Percentiles rank a stretch among this genome's conserved stretches.
Evolutionary conservation across 1,284 basidiomycete genomes (phyloP).

Genomic region (Laetiporus sulphureus): DNA sequence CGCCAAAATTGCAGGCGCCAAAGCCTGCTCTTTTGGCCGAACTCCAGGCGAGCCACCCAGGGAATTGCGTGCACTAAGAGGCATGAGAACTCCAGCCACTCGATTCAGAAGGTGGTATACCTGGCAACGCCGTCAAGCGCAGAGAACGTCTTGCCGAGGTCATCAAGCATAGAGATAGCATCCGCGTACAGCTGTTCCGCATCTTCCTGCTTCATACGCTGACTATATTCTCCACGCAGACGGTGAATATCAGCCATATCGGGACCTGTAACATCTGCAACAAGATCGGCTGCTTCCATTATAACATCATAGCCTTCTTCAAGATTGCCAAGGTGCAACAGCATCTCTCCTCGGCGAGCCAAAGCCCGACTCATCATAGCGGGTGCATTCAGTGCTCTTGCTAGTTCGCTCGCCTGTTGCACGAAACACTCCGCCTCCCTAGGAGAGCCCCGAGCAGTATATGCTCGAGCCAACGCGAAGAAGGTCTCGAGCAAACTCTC

Average conservation of each 20-base stretch:
- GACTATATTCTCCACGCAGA: constrained; percentile 54
- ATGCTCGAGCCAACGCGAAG: constrained; percentile 56
- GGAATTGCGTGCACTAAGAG: constrained; percentile 43
- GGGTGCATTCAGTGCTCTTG: constrained; percentile 58
- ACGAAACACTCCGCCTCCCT: constrained; percentile 81
- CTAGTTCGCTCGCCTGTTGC: constrained; percentile 64
- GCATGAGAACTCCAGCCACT: too few species aligned
- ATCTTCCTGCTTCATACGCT: constrained; percentile 39
- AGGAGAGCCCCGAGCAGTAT: constrained; percentile 68
- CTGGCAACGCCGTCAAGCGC: constrained; percentile 40
- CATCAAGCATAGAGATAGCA: constrained; percentile 48
- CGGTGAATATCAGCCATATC: constrained; percentile 60
- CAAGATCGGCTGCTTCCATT: constrained; percentile 40
- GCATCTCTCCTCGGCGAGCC: constrained; percentile 60
- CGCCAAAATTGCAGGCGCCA: constrained; percentile 65
- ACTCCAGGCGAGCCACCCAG: constrained; percentile 28
- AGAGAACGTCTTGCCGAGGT: constrained; percentile 48
- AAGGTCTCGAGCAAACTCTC: constrained; percentile 61
- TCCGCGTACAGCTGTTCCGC: constrained; percentile 47
- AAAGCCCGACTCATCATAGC: constrained; percentile 59
- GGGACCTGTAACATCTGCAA: constrained; percentile 39
- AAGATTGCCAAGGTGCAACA: constrained; percentile 53
- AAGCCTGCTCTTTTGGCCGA: too few species aligned
- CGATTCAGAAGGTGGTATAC: too few species aligned
- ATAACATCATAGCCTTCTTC: constrained; percentile 50